Conservation (phyloP, 805 yeast genomes). For the Suhomyces prunicola region DNA sequence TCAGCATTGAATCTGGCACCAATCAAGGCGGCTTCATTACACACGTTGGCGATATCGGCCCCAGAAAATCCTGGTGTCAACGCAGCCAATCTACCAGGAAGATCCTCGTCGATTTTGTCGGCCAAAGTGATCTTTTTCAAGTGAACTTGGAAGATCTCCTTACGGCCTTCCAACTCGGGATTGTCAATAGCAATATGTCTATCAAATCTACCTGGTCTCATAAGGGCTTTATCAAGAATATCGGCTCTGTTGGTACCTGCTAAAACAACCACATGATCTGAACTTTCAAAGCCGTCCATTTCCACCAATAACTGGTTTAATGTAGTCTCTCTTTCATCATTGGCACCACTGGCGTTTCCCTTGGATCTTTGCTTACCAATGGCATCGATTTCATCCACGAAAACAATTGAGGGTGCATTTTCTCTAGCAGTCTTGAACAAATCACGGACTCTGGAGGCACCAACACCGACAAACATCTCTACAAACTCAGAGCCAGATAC, state of each 20-base stretch:
- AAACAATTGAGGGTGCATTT: constrained; percentile 93
- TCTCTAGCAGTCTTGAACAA: constrained; percentile 88
- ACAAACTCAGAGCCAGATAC: constrained; percentile 98
- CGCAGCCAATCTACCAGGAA: constrained; percentile 89
- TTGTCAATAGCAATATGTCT: constrained; percentile 88
- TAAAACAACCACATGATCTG: constrained; percentile 92
- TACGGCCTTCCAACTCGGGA: constrained; percentile 94
- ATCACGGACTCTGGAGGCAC: constrained; percentile 97
- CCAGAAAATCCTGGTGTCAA: constrained; percentile 98
- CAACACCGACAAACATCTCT: constrained; percentile 99
- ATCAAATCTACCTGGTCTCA: constrained; percentile 98
- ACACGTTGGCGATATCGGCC: constrained; percentile 96
- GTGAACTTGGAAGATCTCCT: constrained; percentile 87
- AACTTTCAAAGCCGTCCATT: constrained; percentile 93
- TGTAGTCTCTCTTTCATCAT: constrained; percentile 96
- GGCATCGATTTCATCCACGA: constrained; percentile 99
- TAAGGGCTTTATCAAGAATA: constrained; percentile 84
- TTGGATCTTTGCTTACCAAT: constrained; percentile 88
- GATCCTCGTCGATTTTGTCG: constrained; percentile 39
- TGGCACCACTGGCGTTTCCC: constrained; percentile 74
- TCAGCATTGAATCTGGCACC: constrained; percentile 83
- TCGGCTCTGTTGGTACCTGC: constrained; percentile 98
- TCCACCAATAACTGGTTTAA: constrained; percentile 93
- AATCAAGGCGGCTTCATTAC: constrained; percentile 95
- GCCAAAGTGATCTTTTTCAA: constrained; percentile 65